A percentile compares a stretch with the other conserved stretches of the same genome.
Conservation (phyloP, 176 grass and related monocot species). For the Chrysopogon serrulatus region DNA sequence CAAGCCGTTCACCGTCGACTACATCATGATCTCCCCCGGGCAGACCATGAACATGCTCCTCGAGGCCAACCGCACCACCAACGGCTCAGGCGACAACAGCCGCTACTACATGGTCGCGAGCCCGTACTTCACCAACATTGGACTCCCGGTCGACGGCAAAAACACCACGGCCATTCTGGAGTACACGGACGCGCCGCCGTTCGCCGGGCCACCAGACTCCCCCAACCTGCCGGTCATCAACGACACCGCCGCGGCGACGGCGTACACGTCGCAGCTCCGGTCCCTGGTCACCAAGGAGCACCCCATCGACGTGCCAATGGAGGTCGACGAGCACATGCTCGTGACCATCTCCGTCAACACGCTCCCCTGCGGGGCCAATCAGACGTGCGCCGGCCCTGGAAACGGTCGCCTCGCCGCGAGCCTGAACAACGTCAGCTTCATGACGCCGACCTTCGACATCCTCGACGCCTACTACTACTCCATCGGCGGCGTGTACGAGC, state of each 20-base stretch:
- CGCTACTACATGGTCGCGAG: constrained; percentile 44
- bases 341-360: not conserved
- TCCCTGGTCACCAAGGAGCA: constrained; percentile 2
- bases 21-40: constrained; percentile 24
- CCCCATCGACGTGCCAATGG: not conserved
- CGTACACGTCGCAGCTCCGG: not conserved
- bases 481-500: constrained; percentile 20
- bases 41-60: constrained; percentile 47
- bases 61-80: not conserved
- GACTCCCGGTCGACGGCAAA: not conserved
- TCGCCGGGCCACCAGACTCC: not conserved
- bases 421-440: constrained; percentile 44
- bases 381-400: not conserved
- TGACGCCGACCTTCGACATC: constrained; percentile 16
- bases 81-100: not conserved
- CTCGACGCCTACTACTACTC: constrained; percentile 35
- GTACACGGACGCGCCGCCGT: not conserved
- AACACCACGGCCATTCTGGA: constrained; percentile 31
- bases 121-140: not conserved
- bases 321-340: constrained; percentile 23
- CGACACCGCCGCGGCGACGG: not conserved
- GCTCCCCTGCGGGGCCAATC: not conserved
- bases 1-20: constrained; percentile 33
- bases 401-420: constrained; percentile 1
- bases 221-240: not conserved